These are phyloP conservation scores for Echinosophora koreensis DNA, from an alignment of 306 rosid genomes.

Conservation along the genomic window DNA sequence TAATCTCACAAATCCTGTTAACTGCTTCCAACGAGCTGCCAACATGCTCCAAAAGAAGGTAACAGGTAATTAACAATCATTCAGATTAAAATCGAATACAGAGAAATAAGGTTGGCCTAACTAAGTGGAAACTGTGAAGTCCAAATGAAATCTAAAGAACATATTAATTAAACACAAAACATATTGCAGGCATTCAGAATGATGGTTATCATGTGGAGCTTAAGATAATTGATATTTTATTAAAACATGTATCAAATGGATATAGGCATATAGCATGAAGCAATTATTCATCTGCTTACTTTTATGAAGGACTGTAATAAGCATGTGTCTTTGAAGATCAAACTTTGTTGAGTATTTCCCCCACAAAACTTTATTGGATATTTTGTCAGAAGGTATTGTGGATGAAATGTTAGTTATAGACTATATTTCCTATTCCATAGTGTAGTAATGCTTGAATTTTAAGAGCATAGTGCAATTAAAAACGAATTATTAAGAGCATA, in stretches of 20 bases:
- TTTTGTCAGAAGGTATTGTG: background rate
- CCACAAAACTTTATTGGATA: background rate
- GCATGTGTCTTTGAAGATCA: background rate
- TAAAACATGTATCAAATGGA: constrained; percentile 10
- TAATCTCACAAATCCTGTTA: constrained; percentile 77
- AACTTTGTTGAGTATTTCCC: background rate
- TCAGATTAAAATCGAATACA: background rate
- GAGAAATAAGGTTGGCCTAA: background rate
- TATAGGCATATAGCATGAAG: background rate
- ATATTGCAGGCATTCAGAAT: constrained; percentile 12
- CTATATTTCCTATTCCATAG: too few relatives aligned
- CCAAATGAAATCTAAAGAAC: background rate
- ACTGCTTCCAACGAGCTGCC: constrained; percentile 81
- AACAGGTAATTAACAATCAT: constrained; percentile 1
- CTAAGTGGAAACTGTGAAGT: background rate
- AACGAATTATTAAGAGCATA: background rate
- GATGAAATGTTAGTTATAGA: too few relatives aligned
- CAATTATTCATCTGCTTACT: constrained; percentile 11
- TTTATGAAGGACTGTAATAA: constrained; percentile 14
- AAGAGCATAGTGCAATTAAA: background rate
- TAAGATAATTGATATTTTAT: constrained; percentile 16
- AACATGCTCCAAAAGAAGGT: constrained; percentile 40
- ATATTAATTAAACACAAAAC: constrained; percentile 3
- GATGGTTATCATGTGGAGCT: constrained; percentile 1
- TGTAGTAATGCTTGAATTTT: too few relatives aligned